Percentiles rank a stretch among this genome's conserved stretches.
Conservation (phyloP, 768 basidiomycete species). For the Collybia sordida region DNA sequence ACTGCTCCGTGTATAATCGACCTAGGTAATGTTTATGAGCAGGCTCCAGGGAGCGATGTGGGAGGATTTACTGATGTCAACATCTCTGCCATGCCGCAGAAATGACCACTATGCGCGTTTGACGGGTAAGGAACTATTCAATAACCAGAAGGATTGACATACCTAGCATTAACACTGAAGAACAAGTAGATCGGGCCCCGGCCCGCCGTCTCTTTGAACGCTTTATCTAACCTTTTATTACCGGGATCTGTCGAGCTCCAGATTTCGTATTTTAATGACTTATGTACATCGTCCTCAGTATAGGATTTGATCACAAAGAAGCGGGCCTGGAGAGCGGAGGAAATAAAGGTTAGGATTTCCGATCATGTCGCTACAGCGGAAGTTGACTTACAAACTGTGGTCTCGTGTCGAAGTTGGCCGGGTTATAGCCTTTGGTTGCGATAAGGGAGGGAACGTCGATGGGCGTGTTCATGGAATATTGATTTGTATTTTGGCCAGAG, state of each 20-base stretch:
- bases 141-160: conserved; percentile 4
- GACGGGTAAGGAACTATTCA: conserved; percentile 1
- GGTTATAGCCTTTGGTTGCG: conserved; percentile 89
- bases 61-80: conserved; percentile 69
- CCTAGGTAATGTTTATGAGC: conserved; percentile 33
- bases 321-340: conserved; percentile 57
- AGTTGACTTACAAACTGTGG: conserved; percentile 66
- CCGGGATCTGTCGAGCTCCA: conserved; percentile 98
- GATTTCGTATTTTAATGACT: conserved; percentile 95
- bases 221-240: conserved; percentile 95
- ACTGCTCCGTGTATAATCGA: conserved; percentile 92
- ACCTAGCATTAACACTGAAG: conserved; percentile 96
- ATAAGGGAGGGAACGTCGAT: conserved; percentile 87
- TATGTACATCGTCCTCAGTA: conserved; percentile 99
- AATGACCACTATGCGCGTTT: conserved; percentile 70
- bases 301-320: conserved; percentile 99
- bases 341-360: neutral
- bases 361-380: conserved; percentile 3
- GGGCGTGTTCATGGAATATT: conserved; percentile 59
- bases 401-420: conserved; percentile 75
- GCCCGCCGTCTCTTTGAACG: conserved; percentile 92
- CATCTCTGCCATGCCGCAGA: conserved; percentile 99
- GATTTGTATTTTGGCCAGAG: conserved; percentile 39
- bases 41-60: neutral
- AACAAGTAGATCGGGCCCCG: conserved; percentile 96